Percentiles rank a stretch among this genome's conserved stretches.
phyloP scores from a whole-genome alignment of 805 yeast genomes.

The Metschnikowia noctiluminum region DNA sequence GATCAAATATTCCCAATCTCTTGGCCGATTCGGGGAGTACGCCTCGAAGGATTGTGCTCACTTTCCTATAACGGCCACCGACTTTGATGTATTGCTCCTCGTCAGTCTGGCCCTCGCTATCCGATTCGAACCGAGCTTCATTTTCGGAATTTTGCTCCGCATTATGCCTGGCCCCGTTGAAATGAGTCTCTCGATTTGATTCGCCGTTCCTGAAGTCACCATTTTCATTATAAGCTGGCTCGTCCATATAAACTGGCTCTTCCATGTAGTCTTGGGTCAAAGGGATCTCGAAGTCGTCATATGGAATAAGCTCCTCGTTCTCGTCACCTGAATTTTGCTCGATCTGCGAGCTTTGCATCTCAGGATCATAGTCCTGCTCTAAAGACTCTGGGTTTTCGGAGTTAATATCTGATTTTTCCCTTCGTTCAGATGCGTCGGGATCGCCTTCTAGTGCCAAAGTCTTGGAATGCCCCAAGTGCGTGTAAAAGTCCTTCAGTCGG shows the following conservation, averaged over 20 bases:
- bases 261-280: constrained; percentile 1
- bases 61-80: constrained; percentile 23
- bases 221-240: not conserved
- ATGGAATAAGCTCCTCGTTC: constrained; percentile 12
- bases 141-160: no score
- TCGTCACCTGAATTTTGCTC: constrained; percentile 1
- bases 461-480: constrained; percentile 29
- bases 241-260: not conserved
- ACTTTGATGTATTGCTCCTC: constrained; percentile 17
- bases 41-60: constrained; percentile 32
- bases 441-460: constrained; percentile 14
- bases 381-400: constrained; percentile 1
- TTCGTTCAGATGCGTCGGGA: constrained; percentile 3
- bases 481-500: constrained; percentile 36
- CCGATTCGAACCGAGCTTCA: not conserved
- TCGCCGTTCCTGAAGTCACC: no score
- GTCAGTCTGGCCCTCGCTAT: constrained; percentile 1
- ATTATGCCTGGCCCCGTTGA: no score
- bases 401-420: not conserved
- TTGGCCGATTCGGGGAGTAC: constrained; percentile 41
- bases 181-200: no score
- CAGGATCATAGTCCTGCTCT: constrained; percentile 8
- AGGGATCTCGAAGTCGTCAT: constrained; percentile 10
- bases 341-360: constrained; percentile 2
- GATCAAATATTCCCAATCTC: constrained; percentile 23